These are phyloP conservation scores for Lactarius trivialis DNA, from an alignment of 768 basidiomycete species.

Conservation along the genomic window DNA sequence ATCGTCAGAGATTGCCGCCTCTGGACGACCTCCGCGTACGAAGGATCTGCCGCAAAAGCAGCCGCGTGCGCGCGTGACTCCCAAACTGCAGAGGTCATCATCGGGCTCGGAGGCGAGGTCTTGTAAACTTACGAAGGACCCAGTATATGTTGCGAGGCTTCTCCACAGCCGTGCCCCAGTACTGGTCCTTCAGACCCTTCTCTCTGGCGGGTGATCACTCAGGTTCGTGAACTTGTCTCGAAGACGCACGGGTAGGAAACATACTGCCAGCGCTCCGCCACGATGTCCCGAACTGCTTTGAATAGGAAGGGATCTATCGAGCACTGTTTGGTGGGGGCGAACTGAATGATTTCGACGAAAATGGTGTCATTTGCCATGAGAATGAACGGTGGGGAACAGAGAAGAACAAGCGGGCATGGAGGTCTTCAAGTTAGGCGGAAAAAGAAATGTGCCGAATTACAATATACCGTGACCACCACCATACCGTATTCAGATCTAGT, in stretches of 20 bases:
- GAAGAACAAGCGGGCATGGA: too few relatives aligned
- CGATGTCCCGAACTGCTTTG: background rate
- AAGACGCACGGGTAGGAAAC: background rate
- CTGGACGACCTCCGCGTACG: background rate
- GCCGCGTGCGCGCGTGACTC: background rate
- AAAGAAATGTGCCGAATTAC: too few relatives aligned
- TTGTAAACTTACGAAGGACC: too few relatives aligned
- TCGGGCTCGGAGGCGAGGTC: background rate
- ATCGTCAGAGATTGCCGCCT: background rate
- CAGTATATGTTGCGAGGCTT: background rate
- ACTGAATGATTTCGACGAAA: slow-evolving; percentile 6
- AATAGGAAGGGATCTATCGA: background rate
- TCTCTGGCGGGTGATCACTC: background rate
- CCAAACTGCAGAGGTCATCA: background rate
- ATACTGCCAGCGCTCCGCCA: slow-evolving; percentile 9
- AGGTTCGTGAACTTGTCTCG: background rate
- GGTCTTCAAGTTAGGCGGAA: too few relatives aligned
- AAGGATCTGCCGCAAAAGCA: slow-evolving; percentile 3
- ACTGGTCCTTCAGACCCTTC: slow-evolving; percentile 4
- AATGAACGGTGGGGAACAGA: background rate
- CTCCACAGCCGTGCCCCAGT: slow-evolving; percentile 2
- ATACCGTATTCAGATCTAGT: too few relatives aligned
- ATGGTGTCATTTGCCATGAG: background rate
- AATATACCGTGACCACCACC: too few relatives aligned
- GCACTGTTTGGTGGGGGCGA: background rate